phyloP scores from a whole-genome alignment of 2,329 filamentous ascomycete species.

The Aspergillus ruber region DNA sequence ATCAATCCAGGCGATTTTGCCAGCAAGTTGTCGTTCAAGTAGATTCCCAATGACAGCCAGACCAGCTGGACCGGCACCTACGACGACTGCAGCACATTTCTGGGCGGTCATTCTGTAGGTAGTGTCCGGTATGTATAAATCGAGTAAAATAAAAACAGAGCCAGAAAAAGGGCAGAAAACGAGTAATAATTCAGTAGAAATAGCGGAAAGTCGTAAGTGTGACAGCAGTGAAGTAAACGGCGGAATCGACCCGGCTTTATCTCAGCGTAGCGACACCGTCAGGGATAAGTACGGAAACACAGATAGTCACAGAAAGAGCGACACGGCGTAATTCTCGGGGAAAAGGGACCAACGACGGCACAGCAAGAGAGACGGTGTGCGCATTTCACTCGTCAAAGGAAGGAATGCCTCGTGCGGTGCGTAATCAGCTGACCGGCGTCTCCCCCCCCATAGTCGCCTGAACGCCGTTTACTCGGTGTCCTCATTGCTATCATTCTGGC shows the following conservation, averaged over 20 bases:
- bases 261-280: not conserved
- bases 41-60: conserved; percentile 57
- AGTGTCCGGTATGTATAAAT: not conserved
- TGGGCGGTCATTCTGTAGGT: conserved; percentile 19
- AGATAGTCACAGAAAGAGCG: not conserved
- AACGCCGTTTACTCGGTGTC: too few relatives aligned
- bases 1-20: conserved; percentile 56
- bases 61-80: conserved; percentile 54
- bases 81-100: conserved; percentile 50
- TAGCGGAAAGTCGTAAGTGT: not conserved
- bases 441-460: too few relatives aligned
- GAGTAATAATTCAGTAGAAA: not conserved
- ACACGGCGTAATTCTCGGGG: conserved; percentile 12
- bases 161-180: not conserved
- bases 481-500: too few relatives aligned
- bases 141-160: not conserved
- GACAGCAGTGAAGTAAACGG: not conserved
- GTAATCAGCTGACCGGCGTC: too few relatives aligned
- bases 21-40: conserved; percentile 46
- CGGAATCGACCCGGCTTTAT: not conserved
- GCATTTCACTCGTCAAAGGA: not conserved
- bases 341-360: conserved; percentile 2
- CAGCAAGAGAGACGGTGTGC: not conserved
- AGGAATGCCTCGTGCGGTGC: conserved; percentile 3
- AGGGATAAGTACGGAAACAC: not conserved